Conservation (phyloP, 192 early-diverging fungal genomes). For the Umbelopsis ramanniana region DNA sequence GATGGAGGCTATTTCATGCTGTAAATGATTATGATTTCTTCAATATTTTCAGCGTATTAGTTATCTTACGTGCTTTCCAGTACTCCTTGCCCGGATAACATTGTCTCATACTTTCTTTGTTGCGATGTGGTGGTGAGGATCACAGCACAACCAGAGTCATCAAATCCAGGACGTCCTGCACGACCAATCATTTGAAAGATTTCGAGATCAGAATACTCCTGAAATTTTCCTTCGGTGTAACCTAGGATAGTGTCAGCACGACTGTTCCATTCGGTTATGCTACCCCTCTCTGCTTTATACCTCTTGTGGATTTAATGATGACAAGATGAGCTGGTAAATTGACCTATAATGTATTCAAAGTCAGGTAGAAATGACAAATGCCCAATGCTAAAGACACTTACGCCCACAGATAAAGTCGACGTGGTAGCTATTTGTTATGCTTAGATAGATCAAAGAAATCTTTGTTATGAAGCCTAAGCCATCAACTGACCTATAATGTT, state of each 20-base stretch:
- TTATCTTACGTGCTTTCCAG: constrained; percentile 67
- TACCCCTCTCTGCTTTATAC: background rate
- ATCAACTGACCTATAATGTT: constrained; percentile 51
- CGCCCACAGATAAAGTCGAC: constrained; percentile 75
- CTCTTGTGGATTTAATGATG: constrained; percentile 69
- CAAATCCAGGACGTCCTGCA: constrained; percentile 72
- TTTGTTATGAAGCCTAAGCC: too few relatives aligned
- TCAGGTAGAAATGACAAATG: background rate
- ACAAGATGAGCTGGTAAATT: constrained; percentile 81
- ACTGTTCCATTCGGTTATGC: background rate
- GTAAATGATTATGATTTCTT: background rate
- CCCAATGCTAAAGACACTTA: background rate
- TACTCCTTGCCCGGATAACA: constrained; percentile 57
- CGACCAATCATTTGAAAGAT: constrained; percentile 80
- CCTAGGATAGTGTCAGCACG: constrained; percentile 19
- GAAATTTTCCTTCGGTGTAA: constrained; percentile 49
- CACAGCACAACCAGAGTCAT: constrained; percentile 65
- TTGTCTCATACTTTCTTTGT: constrained; percentile 48
- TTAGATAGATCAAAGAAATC: too few relatives aligned
- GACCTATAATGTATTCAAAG: constrained; percentile 36
- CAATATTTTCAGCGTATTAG: background rate
- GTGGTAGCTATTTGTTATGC: constrained; percentile 57
- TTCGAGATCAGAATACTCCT: constrained; percentile 69
- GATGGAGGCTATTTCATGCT: constrained; percentile 36
- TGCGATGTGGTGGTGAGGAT: constrained; percentile 62